A percentile compares a stretch with the other conserved stretches of the same genome.
Conservation (phyloP, 805 yeast species). For the Candida oleophila region DNA sequence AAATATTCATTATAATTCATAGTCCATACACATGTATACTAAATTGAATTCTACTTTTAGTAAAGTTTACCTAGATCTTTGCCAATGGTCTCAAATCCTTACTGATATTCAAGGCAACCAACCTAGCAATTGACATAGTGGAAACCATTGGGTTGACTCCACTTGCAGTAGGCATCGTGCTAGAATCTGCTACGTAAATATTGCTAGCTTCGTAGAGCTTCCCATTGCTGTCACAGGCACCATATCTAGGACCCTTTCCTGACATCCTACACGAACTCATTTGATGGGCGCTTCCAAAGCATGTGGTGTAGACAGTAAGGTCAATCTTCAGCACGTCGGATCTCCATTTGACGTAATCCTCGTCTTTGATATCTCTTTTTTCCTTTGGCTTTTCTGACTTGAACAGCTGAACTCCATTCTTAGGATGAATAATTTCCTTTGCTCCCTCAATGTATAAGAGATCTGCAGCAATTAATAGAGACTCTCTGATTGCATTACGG, state of each 20-base stretch:
- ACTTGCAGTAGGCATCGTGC: constrained; percentile 50
- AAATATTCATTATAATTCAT: too few relatives aligned
- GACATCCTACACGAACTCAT: constrained; percentile 52
- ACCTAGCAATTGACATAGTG: constrained; percentile 46
- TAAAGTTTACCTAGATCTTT: constrained; percentile 17
- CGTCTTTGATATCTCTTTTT: constrained; percentile 39
- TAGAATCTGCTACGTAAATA: constrained; percentile 50
- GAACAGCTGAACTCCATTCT: constrained; percentile 36
- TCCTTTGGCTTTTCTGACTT: constrained; percentile 31
- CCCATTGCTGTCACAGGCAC: constrained; percentile 46
- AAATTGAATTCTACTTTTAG: background rate
- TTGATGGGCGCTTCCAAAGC: constrained; percentile 52
- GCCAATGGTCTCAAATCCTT: constrained; percentile 28
- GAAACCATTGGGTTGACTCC: constrained; percentile 57
- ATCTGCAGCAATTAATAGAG: constrained; percentile 41
- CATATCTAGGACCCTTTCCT: constrained; percentile 44
- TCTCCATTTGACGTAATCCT: constrained; percentile 43
- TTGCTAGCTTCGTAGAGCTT: constrained; percentile 48
- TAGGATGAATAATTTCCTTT: constrained; percentile 37
- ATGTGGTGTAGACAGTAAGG: constrained; percentile 25
- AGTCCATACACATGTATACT: too few relatives aligned
- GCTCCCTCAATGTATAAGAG: constrained; percentile 51
- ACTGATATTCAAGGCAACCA: constrained; percentile 37
- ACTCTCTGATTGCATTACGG: constrained; percentile 35
- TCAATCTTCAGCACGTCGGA: constrained; percentile 23